A percentile compares a stretch with the other conserved stretches of the same genome.
These are phyloP conservation scores for Amoeboaphelidium occidentale DNA, from an alignment of 371 early-diverging fungal species.

Conservation along the genomic window DNA sequence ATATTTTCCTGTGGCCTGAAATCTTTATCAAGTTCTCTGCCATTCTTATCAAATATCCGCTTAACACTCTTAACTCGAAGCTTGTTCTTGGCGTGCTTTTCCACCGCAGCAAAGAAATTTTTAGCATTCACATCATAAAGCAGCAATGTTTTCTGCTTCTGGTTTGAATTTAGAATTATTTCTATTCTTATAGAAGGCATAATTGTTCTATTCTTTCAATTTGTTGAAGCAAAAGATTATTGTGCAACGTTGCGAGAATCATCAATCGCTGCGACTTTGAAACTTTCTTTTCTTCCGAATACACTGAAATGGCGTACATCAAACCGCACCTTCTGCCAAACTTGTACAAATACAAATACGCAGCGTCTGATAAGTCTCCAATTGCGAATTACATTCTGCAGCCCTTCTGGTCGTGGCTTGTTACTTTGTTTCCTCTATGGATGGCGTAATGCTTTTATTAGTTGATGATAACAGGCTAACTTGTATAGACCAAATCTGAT, in stretches of 20 bases:
- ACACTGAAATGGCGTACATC: no score
- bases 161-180: no score
- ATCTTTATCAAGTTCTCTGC: conserved; percentile 8
- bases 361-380: conserved; percentile 55
- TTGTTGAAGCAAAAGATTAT: no score
- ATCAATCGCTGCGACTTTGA: no score
- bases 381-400: conserved; percentile 50
- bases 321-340: no score
- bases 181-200: no score
- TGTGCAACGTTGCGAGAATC: no score
- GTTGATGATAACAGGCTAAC: no score
- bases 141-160: no score
- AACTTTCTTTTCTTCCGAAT: no score
- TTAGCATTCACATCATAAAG: conserved; percentile 8
- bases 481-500: conserved; percentile 94
- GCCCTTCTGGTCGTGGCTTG: conserved; percentile 67
- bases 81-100: conserved; percentile 18
- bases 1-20: conserved; percentile 7
- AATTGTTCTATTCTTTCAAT: no score
- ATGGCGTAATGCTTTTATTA: no score
- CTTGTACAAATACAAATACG: conserved; percentile 55
- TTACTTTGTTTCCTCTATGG: conserved; percentile 63
- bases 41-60: conserved; percentile 10
- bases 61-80: conserved; percentile 17
- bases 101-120: conserved; percentile 5